phyloP scores from a whole-genome alignment of 2,329 filamentous ascomycete genomes.

The Microdochium paspali region DNA sequence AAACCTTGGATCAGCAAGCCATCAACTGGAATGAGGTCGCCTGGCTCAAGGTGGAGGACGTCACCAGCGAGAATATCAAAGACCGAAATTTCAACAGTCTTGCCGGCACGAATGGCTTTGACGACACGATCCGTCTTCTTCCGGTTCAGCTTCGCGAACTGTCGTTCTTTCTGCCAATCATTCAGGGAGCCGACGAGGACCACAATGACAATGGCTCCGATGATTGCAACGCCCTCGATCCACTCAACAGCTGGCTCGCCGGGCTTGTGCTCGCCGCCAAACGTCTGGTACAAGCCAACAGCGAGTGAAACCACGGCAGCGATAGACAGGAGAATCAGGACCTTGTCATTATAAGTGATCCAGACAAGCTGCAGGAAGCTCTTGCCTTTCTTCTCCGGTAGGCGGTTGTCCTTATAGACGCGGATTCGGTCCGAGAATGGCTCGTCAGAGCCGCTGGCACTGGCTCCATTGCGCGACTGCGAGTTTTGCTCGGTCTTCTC shows the following conservation, averaged over 20 bases:
- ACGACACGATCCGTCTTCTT: constrained; percentile 70
- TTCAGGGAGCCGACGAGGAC: constrained; percentile 69
- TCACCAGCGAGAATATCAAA: constrained; percentile 63
- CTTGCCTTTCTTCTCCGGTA: constrained; percentile 69
- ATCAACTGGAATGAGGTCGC: constrained; percentile 66
- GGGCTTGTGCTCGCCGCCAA: constrained; percentile 44
- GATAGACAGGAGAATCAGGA: constrained; percentile 60
- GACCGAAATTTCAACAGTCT: constrained; percentile 58
- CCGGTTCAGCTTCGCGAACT: constrained; percentile 69
- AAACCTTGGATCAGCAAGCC: constrained; percentile 65
- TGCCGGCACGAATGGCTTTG: constrained; percentile 63
- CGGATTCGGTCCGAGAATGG: constrained; percentile 56
- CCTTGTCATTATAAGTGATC: constrained; percentile 80
- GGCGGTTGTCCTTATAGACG: constrained; percentile 61
- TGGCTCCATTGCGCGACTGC: background rate
- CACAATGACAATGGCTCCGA: constrained; percentile 70
- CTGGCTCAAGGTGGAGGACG: constrained; percentile 63
- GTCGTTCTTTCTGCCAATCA: constrained; percentile 72
- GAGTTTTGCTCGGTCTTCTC: constrained; percentile 19
- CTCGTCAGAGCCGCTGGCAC: constrained; percentile 12
- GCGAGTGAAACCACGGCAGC: constrained; percentile 66
- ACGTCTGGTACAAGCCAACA: constrained; percentile 67
- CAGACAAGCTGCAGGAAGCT: constrained; percentile 64
- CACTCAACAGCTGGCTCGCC: constrained; percentile 56
- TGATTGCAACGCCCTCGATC: constrained; percentile 76